phyloP scores from a whole-genome alignment of 2,329 filamentous ascomycete species.

The Ophiocordyceps sinensis region DNA sequence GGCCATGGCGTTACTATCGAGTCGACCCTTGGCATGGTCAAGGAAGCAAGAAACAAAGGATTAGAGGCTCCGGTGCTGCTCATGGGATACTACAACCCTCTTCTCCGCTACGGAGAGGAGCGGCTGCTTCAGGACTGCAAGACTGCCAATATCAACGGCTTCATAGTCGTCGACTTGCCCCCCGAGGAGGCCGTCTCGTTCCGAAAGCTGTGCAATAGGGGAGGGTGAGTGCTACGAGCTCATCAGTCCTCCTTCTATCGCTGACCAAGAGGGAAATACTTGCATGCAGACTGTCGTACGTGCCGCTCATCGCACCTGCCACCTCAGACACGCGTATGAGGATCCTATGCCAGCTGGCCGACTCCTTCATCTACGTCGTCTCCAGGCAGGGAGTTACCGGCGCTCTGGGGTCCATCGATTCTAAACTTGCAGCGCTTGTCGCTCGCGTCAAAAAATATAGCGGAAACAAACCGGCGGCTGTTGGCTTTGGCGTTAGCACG shows the following conservation, averaged over 20 bases:
- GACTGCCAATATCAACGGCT: constrained; percentile 78
- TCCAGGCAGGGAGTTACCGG: constrained; percentile 95
- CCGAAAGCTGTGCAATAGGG: constrained; percentile 66
- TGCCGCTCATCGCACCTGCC: constrained; percentile 89
- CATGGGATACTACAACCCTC: constrained; percentile 98
- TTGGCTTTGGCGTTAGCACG: constrained; percentile 94
- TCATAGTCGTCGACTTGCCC: constrained; percentile 91
- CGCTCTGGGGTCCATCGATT: constrained; percentile 68
- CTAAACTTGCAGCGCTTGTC: constrained; percentile 67
- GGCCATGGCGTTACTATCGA: constrained; percentile 76
- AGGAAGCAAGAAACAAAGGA: constrained; percentile 61
- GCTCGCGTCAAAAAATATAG: constrained; percentile 83
- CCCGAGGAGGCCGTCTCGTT: constrained; percentile 93
- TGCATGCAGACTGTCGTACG: constrained; percentile 61
- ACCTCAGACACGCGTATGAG: constrained; percentile 92
- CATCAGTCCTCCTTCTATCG: background rate
- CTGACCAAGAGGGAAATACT: background rate
- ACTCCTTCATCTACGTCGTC: constrained; percentile 98
- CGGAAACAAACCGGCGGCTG: constrained; percentile 75
- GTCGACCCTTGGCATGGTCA: constrained; percentile 69
- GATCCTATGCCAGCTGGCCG: constrained; percentile 87
- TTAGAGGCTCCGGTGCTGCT: constrained; percentile 73
- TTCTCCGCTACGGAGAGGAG: constrained; percentile 90
- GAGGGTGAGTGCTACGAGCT: constrained; percentile 40
- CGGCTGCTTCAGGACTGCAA: constrained; percentile 72